phyloP scores from a whole-genome alignment of 441 rosid genomes.

The Aquilaria agallochum region DNA sequence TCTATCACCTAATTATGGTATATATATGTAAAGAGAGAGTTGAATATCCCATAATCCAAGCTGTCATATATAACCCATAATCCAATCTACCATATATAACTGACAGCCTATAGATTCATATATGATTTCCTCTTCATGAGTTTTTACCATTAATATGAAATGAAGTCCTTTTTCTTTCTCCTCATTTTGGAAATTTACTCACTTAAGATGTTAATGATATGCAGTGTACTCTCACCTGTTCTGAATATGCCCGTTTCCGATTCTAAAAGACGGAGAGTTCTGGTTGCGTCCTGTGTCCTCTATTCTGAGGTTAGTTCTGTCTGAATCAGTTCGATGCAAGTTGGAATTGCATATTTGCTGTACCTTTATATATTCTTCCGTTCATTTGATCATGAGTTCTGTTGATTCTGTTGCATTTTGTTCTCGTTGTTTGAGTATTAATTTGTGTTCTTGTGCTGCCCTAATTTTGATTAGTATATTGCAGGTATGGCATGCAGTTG shows the following conservation, averaged over 20 bases:
- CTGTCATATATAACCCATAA: too few species aligned
- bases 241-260: constrained; percentile 98
- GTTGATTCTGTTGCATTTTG: constrained; percentile 14
- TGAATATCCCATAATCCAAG: too few species aligned
- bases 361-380: constrained; percentile 20
- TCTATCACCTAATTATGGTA: too few species aligned
- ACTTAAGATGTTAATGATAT: constrained; percentile 16
- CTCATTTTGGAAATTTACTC: constrained; percentile 10
- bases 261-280: constrained; percentile 96
- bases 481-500: constrained; percentile 98
- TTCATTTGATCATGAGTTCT: constrained; percentile 12
- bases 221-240: constrained; percentile 98
- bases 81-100: too few species aligned
- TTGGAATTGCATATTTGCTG: constrained; percentile 8
- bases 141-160: constrained; percentile 5
- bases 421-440: constrained; percentile 18
- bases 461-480: constrained; percentile 19
- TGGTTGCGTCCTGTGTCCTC: constrained; percentile 98
- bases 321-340: constrained; percentile 16
- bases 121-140: neutral
- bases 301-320: constrained; percentile 91
- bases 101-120: neutral
- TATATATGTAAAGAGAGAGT: too few species aligned
- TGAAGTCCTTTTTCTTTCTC: constrained; percentile 1
- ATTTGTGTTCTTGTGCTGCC: constrained; percentile 22